Evolutionary conservation across 176 grass and related monocot genomes (phyloP).

Genomic region (Zizania latifolia): DNA sequence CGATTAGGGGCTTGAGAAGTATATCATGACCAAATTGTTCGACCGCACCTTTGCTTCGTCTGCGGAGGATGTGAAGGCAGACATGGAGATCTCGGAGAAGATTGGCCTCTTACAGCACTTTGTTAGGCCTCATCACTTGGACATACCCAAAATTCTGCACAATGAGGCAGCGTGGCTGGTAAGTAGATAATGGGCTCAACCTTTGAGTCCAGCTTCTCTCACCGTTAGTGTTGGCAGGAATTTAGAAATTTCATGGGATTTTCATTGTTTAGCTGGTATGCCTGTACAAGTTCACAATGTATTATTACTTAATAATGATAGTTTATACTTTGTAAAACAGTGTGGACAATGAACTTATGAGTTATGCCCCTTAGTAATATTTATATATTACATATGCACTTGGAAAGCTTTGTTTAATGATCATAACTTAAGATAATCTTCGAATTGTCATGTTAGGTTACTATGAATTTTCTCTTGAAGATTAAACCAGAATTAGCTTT

Average conservation of each 20-base stretch:
- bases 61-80: constrained; percentile 38
- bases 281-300: not conserved
- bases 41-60: constrained; percentile 55
- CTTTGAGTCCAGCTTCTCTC: not conserved
- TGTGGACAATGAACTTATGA: not conserved
- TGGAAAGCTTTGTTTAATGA: not conserved
- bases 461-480: not conserved
- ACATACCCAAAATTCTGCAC: constrained; percentile 66
- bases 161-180: constrained; percentile 92
- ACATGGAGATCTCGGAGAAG: constrained; percentile 62
- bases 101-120: constrained; percentile 74
- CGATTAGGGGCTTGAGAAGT: constrained; percentile 77
- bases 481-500: not conserved
- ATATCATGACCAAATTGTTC: constrained; percentile 87
- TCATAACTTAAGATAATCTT: not conserved
- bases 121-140: constrained; percentile 79
- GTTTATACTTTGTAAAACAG: not conserved
- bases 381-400: not conserved
- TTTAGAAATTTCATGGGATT: not conserved
- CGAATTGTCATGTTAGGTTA: not conserved
- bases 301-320: not conserved
- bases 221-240: not conserved
- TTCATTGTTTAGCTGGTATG: not conserved
- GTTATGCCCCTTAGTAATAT: not conserved
- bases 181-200: not conserved